phyloP scores from a whole-genome alignment of 345 rosid genomes.

The Alliaria petiolata region DNA sequence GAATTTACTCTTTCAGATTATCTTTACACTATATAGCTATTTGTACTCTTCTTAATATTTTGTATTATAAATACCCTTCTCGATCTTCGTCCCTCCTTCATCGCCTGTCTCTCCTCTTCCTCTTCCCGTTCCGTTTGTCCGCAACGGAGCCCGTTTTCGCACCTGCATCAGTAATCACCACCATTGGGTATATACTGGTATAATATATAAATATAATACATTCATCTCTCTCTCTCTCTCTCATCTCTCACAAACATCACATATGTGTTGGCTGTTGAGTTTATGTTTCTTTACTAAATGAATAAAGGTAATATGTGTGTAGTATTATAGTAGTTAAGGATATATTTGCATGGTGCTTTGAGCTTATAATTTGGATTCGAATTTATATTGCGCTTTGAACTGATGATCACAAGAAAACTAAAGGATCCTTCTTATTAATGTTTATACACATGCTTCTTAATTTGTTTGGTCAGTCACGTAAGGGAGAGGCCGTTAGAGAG shows the following conservation, averaged over 20 bases:
- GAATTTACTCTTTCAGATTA: not conserved
- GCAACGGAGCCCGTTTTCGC: constrained; percentile 51
- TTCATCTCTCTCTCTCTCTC: not conserved
- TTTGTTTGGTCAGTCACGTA: constrained; percentile 3
- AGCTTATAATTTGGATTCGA: not conserved
- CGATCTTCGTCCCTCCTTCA: not conserved
- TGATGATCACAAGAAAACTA: not conserved
- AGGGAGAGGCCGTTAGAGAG: not conserved
- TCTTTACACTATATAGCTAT: not conserved
- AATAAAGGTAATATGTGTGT: not conserved
- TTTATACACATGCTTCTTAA: not conserved
- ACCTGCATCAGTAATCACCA: constrained; percentile 46
- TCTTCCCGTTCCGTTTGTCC: constrained; percentile 32
- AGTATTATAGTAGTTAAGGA: not conserved
- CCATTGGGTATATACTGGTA: constrained; percentile 34
- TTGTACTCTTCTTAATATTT: not conserved
- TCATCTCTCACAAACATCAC: no score
- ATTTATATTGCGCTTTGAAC: not conserved
- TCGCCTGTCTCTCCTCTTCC: not conserved
- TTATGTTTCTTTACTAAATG: not conserved
- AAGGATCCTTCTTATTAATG: not conserved
- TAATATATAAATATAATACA: not conserved
- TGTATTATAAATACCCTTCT: constrained; percentile 12
- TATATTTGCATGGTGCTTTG: not conserved
- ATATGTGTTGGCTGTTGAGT: not conserved